A percentile compares a stretch with the other conserved stretches of the same genome.
Evolutionary conservation across 345 rosid genomes (phyloP).

Genomic region (Abelmoschus esculentus): DNA sequence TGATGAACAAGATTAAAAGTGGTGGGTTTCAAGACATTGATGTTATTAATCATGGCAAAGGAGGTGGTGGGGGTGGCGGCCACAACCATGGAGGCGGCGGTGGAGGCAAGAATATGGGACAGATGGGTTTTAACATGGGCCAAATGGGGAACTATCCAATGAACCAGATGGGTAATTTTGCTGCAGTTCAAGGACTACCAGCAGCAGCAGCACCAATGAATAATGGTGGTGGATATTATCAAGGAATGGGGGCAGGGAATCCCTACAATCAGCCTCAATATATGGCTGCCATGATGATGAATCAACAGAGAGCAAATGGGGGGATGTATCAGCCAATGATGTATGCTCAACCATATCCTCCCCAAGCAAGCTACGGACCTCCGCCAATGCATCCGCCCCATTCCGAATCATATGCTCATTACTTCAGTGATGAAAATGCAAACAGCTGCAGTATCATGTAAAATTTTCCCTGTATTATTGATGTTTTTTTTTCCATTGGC

Average conservation of each 20-base stretch:
- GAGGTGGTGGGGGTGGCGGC: conserved; percentile 19
- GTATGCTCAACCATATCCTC: conserved; percentile 54
- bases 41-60: conserved; percentile 28
- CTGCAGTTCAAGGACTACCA: conserved; percentile 75
- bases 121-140: not conserved
- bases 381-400: conserved; percentile 46
- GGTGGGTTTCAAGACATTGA: conserved; percentile 41
- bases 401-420: conserved; percentile 51
- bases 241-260: conserved; percentile 44
- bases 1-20: conserved; percentile 26
- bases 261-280: conserved; percentile 58
- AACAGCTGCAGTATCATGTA: conserved; percentile 86
- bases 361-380: conserved; percentile 48
- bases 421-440: conserved; percentile 88
- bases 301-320: conserved; percentile 40
- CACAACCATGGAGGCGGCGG: not conserved
- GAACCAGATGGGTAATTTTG: conserved; percentile 38
- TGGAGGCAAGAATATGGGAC: conserved; percentile 27
- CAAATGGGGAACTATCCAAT: conserved; percentile 26
- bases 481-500: not conserved
- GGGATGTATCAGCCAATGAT: conserved; percentile 82
- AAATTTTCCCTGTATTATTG: conserved; percentile 11
- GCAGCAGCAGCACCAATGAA: conserved; percentile 32
- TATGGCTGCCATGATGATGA: conserved; percentile 59
- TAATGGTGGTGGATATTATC: conserved; percentile 38